phyloP scores from a whole-genome alignment of 495 filamentous ascomycete species.

The Penicillium bovifimosum region DNA sequence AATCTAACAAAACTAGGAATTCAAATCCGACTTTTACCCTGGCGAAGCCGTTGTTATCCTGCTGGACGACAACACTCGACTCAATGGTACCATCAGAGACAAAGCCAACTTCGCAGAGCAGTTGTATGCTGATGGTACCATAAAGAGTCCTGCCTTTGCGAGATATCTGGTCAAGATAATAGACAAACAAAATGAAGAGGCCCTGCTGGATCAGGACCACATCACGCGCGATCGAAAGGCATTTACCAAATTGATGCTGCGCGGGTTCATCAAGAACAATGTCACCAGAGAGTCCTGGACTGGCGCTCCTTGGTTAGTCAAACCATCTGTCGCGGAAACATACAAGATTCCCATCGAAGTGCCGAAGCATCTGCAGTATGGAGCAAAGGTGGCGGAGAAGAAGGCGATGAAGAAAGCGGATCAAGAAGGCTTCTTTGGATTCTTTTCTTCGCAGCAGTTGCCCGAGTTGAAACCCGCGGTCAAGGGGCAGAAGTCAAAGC shows the following conservation, averaged over 20 bases:
- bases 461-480: conserved; percentile 77
- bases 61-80: conserved; percentile 61
- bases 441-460: conserved; percentile 52
- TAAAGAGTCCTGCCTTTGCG: conserved; percentile 60
- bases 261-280: conserved; percentile 92
- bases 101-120: conserved; percentile 72
- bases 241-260: conserved; percentile 91
- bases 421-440: conserved; percentile 48
- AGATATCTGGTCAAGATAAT: conserved; percentile 75
- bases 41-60: conserved; percentile 79
- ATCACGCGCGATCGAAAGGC: conserved; percentile 84
- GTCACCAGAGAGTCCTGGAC: conserved; percentile 87
- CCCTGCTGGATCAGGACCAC: conserved; percentile 71
- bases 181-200: conserved; percentile 65
- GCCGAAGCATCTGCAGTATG: conserved; percentile 75
- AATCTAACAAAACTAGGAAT: conserved; percentile 60
- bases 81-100: conserved; percentile 75
- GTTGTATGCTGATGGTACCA: conserved; percentile 56
- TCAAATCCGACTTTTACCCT: conserved; percentile 89
- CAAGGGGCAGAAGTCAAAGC: conserved; percentile 69
- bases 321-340: conserved; percentile 72
- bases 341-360: conserved; percentile 82
- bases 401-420: conserved; percentile 69
- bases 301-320: conserved; percentile 93
- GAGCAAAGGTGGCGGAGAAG: conserved; percentile 70